These are phyloP conservation scores for Arctostaphylos glauca DNA, from an alignment of 148 eudicot species.

Conservation along the genomic window DNA sequence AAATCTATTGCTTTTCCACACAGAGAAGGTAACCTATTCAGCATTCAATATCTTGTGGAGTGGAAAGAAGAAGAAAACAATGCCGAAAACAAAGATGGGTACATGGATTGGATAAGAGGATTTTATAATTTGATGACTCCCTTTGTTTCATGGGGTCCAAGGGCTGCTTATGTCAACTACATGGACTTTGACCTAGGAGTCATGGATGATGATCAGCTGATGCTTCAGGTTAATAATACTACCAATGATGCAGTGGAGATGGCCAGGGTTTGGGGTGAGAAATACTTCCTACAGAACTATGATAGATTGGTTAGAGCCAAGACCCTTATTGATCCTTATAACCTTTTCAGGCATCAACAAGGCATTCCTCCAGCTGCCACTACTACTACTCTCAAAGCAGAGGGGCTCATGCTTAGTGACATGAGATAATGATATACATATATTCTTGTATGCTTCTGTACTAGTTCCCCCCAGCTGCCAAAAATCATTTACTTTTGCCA, in stretches of 20 bases:
- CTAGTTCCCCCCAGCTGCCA: background rate
- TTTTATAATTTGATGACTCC: slow-evolving; percentile 46
- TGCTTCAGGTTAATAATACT: too few species aligned
- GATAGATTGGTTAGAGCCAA: slow-evolving; percentile 57
- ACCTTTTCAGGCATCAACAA: slow-evolving; percentile 51
- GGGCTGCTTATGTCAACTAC: slow-evolving; percentile 61
- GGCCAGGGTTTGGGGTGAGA: slow-evolving; percentile 57
- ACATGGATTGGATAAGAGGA: slow-evolving; percentile 46
- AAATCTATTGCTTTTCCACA: slow-evolving; percentile 55
- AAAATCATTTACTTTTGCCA: too few species aligned
- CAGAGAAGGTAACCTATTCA: slow-evolving; percentile 42
- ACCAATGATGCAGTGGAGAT: slow-evolving; percentile 36
- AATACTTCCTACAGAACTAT: slow-evolving; percentile 53
- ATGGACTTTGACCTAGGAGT: slow-evolving; percentile 56
- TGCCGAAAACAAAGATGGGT: slow-evolving; percentile 18
- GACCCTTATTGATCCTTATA: slow-evolving; percentile 47
- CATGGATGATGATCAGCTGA: background rate
- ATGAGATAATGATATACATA: background rate
- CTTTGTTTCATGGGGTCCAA: slow-evolving; percentile 44
- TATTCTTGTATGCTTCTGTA: background rate
- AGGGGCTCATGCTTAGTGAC: background rate
- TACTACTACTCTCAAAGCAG: background rate
- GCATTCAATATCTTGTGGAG: slow-evolving; percentile 45
- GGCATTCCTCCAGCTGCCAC: slow-evolving; percentile 47
- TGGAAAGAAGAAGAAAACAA: slow-evolving; percentile 41